A percentile compares a stretch with the other conserved stretches of the same genome.
These are phyloP conservation scores for Albophoma yamanashiensis DNA, from an alignment of 2,329 filamentous ascomycete genomes.

Conservation along the genomic window DNA sequence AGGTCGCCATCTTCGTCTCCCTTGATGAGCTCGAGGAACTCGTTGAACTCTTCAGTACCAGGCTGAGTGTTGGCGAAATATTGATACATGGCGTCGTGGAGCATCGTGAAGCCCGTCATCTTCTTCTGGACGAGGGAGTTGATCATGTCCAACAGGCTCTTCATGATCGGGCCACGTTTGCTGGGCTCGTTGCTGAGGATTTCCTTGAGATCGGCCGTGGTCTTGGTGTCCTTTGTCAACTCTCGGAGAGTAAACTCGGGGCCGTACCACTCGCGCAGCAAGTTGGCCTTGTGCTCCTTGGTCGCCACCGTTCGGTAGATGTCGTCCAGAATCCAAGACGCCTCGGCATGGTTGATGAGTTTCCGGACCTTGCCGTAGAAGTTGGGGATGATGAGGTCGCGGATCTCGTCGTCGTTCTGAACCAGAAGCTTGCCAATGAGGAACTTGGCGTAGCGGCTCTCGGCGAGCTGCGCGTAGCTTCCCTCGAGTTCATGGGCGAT, in stretches of 20 bases:
- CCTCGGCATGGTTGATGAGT: constrained; percentile 91
- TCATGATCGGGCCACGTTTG: constrained; percentile 81
- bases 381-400: constrained; percentile 82
- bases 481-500: constrained; percentile 83
- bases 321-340: constrained; percentile 95
- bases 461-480: constrained; percentile 72
- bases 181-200: constrained; percentile 71
- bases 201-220: constrained; percentile 57
- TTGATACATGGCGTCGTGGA: constrained; percentile 96
- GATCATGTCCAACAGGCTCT: constrained; percentile 74
- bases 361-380: constrained; percentile 91
- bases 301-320: constrained; percentile 86
- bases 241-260: constrained; percentile 82
- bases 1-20: constrained; percentile 85
- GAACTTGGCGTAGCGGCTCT: constrained; percentile 97
- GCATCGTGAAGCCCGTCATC: constrained; percentile 91
- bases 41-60: constrained; percentile 70
- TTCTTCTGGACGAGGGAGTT: constrained; percentile 94
- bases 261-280: constrained; percentile 94
- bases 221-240: constrained; percentile 38
- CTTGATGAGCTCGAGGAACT: constrained; percentile 85
- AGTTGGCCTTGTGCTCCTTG: constrained; percentile 69
- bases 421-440: constrained; percentile 90
- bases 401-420: constrained; percentile 79
- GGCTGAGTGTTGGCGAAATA: constrained; percentile 76